Percentiles rank a stretch among this genome's conserved stretches.
phyloP scores from a whole-genome alignment of 140 eudicot genomes.

The Cichorium intybus region DNA sequence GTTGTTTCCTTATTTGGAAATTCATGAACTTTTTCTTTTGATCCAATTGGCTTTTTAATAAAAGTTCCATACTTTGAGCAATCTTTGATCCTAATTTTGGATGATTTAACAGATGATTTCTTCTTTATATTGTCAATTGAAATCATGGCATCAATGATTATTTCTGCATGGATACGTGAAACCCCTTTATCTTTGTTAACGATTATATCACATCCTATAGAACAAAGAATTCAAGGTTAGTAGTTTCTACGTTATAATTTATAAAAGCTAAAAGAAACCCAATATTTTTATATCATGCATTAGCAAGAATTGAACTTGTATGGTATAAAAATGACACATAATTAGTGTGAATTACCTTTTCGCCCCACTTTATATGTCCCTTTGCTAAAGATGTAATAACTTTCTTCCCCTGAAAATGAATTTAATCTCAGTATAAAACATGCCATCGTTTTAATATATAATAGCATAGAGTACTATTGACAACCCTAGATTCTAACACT shows the following conservation, averaged over 20 bases:
- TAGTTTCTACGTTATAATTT: constrained; percentile 1
- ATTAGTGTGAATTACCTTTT: constrained; percentile 75
- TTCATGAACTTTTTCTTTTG: constrained; percentile 75
- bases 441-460: not conserved
- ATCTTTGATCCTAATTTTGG: constrained; percentile 70
- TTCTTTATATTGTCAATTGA: constrained; percentile 41
- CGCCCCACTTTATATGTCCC: constrained; percentile 94
- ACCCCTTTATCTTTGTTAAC: constrained; percentile 89
- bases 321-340: not conserved
- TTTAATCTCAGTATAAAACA: constrained; percentile 25
- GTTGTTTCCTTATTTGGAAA: constrained; percentile 61
- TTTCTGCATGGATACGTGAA: constrained; percentile 86
- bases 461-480: too few species aligned
- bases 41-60: constrained; percentile 37
- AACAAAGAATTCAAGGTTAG: constrained; percentile 14
- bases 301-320: too few species aligned
- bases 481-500: too few species aligned
- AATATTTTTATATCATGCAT: too few species aligned
- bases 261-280: constrained; percentile 11
- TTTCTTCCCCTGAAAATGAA: constrained; percentile 70
- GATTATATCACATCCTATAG: constrained; percentile 82
- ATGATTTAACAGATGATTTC: constrained; percentile 44
- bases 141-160: constrained; percentile 63
- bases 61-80: constrained; percentile 92
- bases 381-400: constrained; percentile 59